phyloP scores from a whole-genome alignment of 495 filamentous ascomycete species.

The Podospora pseudopauciseta region DNA sequence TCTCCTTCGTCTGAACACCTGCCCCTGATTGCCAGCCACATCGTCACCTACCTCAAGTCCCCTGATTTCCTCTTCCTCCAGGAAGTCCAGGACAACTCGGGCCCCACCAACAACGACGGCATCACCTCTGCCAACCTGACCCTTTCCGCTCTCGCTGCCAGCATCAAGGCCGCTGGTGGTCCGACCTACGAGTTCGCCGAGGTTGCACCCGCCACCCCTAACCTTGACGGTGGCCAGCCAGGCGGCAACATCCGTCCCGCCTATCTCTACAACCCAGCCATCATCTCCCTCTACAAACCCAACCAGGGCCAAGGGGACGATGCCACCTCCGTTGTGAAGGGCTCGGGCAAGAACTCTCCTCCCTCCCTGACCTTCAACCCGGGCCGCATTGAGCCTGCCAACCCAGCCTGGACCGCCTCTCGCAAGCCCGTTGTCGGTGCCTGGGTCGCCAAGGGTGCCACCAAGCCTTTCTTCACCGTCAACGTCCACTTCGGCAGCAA shows the following conservation, averaged over 20 bases:
- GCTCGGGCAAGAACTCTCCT: constrained; percentile 25
- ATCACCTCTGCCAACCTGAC: constrained; percentile 46
- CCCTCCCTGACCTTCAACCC: constrained; percentile 54
- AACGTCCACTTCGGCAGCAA: constrained; percentile 59
- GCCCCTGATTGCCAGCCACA: constrained; percentile 48
- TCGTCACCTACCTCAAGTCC: constrained; percentile 49
- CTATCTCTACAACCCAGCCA: constrained; percentile 54
- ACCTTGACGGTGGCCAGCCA: constrained; percentile 54
- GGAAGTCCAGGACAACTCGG: constrained; percentile 59
- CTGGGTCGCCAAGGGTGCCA: constrained; percentile 48
- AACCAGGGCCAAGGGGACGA: constrained; percentile 43
- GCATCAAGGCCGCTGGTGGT: constrained; percentile 38
- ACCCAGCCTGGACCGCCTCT: constrained; percentile 48
- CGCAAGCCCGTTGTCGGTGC: constrained; percentile 57
- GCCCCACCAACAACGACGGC: constrained; percentile 46
- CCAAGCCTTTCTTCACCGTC: constrained; percentile 52
- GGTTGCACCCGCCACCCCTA: constrained; percentile 44
- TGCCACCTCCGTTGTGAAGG: constrained; percentile 47
- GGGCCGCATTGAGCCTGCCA: constrained; percentile 54
- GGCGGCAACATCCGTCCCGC: constrained; percentile 64
- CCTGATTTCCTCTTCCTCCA: constrained; percentile 58
- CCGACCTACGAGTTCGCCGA: constrained; percentile 47
- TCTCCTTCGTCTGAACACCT: constrained; percentile 45
- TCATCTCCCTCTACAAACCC: constrained; percentile 47
- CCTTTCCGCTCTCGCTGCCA: constrained; percentile 41